A percentile compares a stretch with the other conserved stretches of the same genome.
phyloP scores from a whole-genome alignment of 2,329 filamentous ascomycete species.

The Lithohypha guttulata region DNA sequence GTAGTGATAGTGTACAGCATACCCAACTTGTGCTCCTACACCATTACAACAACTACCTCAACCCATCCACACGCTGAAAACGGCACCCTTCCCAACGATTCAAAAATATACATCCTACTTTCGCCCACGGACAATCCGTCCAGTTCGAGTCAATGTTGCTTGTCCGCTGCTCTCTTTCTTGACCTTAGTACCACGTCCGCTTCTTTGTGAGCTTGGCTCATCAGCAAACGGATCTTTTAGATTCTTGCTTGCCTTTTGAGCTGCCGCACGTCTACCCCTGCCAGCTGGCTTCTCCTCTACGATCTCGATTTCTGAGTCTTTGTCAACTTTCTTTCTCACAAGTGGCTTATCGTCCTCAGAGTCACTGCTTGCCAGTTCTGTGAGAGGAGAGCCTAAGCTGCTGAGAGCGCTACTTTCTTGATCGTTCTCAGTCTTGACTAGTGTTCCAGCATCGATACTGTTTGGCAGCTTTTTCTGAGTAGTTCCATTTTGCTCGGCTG shows the following conservation, averaged over 20 bases:
- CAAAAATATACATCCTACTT: no score
- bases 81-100: no score
- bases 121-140: neutral
- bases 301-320: neutral
- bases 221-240: constrained; percentile 3
- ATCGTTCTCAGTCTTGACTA: neutral
- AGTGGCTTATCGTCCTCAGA: neutral
- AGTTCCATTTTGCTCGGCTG: neutral
- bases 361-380: neutral
- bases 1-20: no score
- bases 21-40: no score
- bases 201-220: neutral
- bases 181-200: neutral
- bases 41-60: no score
- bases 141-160: constrained; percentile 1
- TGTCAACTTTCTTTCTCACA: neutral
- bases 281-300: neutral
- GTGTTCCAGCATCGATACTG: no score
- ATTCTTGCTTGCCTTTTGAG: constrained; percentile 4
- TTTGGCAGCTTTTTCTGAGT: neutral
- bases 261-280: neutral
- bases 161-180: constrained; percentile 1
- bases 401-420: neutral
- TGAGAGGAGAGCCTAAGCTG: neutral
- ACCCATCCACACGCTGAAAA: no score